Conservation (phyloP, 805 yeast species). For the Candida namnaoensis region DNA sequence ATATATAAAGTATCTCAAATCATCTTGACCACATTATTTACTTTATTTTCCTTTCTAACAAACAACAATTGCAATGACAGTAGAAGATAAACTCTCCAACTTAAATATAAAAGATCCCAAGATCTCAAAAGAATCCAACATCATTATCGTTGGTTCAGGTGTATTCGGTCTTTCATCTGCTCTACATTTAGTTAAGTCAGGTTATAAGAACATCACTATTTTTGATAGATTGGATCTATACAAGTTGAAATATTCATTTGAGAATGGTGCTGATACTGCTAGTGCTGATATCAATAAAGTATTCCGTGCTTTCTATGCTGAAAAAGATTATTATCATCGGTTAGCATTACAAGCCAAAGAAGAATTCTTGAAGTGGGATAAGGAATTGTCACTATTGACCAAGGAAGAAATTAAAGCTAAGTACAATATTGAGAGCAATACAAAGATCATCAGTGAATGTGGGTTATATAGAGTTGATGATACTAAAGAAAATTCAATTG, state of each 20-base stretch:
- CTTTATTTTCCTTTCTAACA: too few relatives aligned
- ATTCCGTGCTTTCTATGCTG: constrained; percentile 24
- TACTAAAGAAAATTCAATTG: constrained; percentile 2
- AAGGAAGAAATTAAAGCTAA: constrained; percentile 6
- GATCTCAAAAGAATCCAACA: constrained; percentile 5
- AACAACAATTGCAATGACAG: too few relatives aligned
- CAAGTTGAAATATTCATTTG: constrained; percentile 13
- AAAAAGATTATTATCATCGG: constrained; percentile 18
- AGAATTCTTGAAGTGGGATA: not conserved
- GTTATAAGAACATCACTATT: constrained; percentile 23
- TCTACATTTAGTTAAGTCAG: constrained; percentile 23
- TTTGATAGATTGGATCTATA: constrained; percentile 23
- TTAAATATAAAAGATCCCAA: too few relatives aligned
- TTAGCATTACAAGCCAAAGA: constrained; percentile 1
- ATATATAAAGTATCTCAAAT: too few relatives aligned
- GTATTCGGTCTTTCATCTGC: constrained; percentile 36
- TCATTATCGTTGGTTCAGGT: constrained; percentile 33
- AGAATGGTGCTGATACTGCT: constrained; percentile 26
- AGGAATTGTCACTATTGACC: not conserved
- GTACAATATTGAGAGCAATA: constrained; percentile 6
- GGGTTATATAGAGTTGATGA: constrained; percentile 8
- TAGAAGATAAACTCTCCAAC: too few relatives aligned
- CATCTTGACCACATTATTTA: too few relatives aligned
- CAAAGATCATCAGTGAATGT: constrained; percentile 7
- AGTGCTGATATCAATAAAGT: constrained; percentile 25